Percentiles rank a stretch among this genome's conserved stretches.
Conservation (phyloP, 306 rosid genomes). For the Purshia tridentata region DNA sequence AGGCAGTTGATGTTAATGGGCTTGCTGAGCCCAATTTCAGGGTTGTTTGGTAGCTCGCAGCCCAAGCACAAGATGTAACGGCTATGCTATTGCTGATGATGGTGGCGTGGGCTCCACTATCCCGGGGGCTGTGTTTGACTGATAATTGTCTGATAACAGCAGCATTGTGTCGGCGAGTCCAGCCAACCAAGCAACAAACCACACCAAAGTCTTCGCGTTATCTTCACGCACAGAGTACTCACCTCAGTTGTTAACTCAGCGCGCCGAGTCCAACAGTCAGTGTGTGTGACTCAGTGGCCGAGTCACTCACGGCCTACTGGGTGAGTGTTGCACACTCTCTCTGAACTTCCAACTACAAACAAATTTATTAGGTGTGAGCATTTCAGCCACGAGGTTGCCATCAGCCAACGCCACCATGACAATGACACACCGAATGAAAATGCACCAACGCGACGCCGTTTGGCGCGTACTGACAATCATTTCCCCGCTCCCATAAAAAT, state of each 20-base stretch:
- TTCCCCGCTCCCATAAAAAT: not conserved
- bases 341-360: not conserved
- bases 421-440: not conserved
- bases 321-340: not conserved
- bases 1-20: not conserved
- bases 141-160: not conserved
- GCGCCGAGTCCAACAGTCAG: not conserved
- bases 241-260: not conserved
- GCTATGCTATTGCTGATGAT: not conserved
- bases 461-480: constrained; percentile 1
- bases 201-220: not conserved
- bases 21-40: not conserved
- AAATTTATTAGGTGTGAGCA: constrained; percentile 10
- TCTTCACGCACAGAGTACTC: not conserved
- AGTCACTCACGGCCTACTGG: not conserved
- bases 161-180: constrained; percentile 37
- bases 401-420: constrained; percentile 35
- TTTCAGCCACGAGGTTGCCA: constrained; percentile 29
- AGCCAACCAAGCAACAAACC: constrained; percentile 13
- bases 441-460: constrained; percentile 36
- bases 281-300: too few species aligned
- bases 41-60: not conserved
- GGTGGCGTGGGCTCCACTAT: constrained; percentile 10
- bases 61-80: constrained; percentile 1
- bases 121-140: not conserved